Conservation (phyloP, 2,329 filamentous ascomycete genomes). For the Colletotrichum sp. region DNA sequence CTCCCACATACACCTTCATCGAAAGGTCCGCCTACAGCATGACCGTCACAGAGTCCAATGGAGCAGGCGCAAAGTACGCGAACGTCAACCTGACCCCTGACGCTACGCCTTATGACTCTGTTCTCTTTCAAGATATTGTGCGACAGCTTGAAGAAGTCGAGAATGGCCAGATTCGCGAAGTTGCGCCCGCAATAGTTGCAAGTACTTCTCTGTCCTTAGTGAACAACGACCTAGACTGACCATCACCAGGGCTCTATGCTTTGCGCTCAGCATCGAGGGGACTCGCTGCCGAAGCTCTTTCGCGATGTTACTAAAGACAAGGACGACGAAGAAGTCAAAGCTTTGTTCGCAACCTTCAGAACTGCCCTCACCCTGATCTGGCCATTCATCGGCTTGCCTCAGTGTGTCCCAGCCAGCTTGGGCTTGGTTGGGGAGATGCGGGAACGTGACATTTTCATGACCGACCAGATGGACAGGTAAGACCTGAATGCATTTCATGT, state of each 20-base stretch:
- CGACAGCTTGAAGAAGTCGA: background rate
- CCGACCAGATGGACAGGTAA: background rate
- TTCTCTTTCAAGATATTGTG: background rate
- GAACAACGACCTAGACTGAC: too few relatives aligned
- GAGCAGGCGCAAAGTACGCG: background rate
- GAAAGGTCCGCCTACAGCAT: background rate
- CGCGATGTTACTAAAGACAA: background rate
- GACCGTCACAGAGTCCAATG: background rate
- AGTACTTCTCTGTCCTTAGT: background rate
- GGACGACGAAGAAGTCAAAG: background rate
- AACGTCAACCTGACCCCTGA: background rate
- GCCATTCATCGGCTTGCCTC: background rate
- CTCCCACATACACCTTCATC: background rate
- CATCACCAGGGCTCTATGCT: background rate
- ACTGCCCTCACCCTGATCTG: background rate
- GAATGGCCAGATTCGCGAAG: background rate
- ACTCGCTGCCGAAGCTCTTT: background rate
- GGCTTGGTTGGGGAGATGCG: background rate
- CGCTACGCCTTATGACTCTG: background rate
- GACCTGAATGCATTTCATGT: background rate
- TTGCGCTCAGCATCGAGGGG: background rate
- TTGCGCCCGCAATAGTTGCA: background rate
- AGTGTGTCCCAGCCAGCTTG: background rate
- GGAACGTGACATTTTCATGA: background rate
- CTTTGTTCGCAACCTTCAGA: background rate